These are phyloP conservation scores for Pseudozyma pruni DNA, from an alignment of 1,284 basidiomycete species.

Conservation along the genomic window DNA sequence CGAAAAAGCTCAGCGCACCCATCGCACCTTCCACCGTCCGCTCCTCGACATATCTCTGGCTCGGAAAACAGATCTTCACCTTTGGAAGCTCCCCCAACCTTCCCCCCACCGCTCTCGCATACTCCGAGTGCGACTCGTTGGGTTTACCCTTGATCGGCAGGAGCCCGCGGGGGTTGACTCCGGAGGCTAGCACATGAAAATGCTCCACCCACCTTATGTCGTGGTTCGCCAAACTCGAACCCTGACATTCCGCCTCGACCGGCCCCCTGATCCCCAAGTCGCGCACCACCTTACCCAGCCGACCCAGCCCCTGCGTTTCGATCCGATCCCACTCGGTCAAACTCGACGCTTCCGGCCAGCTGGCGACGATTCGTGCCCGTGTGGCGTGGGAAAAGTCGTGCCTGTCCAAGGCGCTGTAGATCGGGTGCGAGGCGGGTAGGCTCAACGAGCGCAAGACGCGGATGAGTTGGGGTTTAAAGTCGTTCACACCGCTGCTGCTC, in stretches of 20 bases:
- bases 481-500: conserved; percentile 4
- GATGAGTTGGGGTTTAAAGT: conserved; percentile 43
- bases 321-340: conserved; percentile 56
- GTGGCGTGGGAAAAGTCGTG: conserved; percentile 41
- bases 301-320: conserved; percentile 53
- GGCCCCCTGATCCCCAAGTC: conserved; percentile 23
- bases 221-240: conserved; percentile 58
- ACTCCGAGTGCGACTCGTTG: conserved; percentile 32
- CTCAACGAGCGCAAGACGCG: conserved; percentile 46
- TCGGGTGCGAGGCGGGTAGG: conserved; percentile 48
- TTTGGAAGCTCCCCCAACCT: conserved; percentile 25
- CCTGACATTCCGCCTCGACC: conserved; percentile 55
- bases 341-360: conserved; percentile 43
- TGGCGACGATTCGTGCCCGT: conserved; percentile 50
- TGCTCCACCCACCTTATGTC: conserved; percentile 63
- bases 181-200: conserved; percentile 57
- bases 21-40: conserved; percentile 41
- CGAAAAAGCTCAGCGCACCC: conserved; percentile 63
- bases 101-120: conserved; percentile 7
- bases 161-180: conserved; percentile 27
- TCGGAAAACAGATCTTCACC: conserved; percentile 61
- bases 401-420: conserved; percentile 16
- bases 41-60: conserved; percentile 47
- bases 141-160: conserved; percentile 44
- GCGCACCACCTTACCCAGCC: conserved; percentile 51